phyloP scores from a whole-genome alignment of 495 filamentous ascomycete species.

The Lepraria neglecta region DNA sequence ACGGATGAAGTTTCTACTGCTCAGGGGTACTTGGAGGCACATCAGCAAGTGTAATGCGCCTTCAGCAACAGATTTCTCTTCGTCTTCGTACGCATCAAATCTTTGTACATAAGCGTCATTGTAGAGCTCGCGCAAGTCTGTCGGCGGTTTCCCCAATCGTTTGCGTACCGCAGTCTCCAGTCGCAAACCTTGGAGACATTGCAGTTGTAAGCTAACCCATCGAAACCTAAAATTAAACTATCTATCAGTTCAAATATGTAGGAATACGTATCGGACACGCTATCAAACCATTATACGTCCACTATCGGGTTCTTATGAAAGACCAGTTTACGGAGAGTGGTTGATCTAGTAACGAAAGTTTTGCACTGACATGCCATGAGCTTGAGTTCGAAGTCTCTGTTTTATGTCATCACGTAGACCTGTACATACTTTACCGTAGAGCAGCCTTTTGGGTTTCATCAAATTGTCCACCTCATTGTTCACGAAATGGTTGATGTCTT shows the following conservation, averaged over 20 bases:
- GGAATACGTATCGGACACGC: background rate
- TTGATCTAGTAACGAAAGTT: background rate
- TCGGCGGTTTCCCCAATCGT: slow-evolving; percentile 12
- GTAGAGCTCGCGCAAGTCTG: slow-evolving; percentile 12
- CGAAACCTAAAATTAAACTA: slow-evolving; percentile 12
- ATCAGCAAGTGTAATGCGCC: slow-evolving; percentile 1
- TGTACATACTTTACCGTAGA: background rate
- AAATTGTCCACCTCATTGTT: slow-evolving; percentile 3
- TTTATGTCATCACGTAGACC: slow-evolving; percentile 1
- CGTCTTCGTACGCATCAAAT: background rate
- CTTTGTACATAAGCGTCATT: slow-evolving; percentile 3
- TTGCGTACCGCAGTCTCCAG: background rate
- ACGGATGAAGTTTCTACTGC: background rate
- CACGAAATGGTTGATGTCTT: slow-evolving; percentile 12
- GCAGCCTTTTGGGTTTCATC: slow-evolving; percentile 9
- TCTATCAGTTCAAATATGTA: background rate
- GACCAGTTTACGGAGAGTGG: too few species aligned
- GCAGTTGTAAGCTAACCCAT: slow-evolving; percentile 19
- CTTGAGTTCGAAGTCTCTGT: background rate
- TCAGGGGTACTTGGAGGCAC: background rate
- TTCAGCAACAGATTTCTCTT: background rate
- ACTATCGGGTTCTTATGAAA: too few species aligned
- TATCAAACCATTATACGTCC: too few species aligned
- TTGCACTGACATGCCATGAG: slow-evolving; percentile 21
- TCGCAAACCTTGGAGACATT: slow-evolving; percentile 1